phyloP scores from a whole-genome alignment of 2,329 filamentous ascomycete species.

The Clarireedia paspali region DNA sequence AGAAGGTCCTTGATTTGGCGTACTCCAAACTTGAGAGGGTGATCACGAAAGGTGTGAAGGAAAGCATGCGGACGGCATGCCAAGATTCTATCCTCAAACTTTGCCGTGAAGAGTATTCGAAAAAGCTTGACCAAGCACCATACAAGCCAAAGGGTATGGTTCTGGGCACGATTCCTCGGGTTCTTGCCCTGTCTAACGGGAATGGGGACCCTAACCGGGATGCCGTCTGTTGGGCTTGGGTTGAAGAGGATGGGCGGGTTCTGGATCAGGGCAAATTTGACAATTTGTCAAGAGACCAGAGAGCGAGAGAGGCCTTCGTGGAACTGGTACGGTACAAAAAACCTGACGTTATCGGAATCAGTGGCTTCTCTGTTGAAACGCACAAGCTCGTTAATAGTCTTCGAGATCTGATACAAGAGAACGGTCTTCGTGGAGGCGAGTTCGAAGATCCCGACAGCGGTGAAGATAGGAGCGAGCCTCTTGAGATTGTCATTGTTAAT shows the following conservation, averaged over 20 bases:
- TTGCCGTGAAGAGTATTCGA: conserved; percentile 82
- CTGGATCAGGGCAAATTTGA: conserved; percentile 82
- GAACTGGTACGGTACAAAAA: conserved; percentile 72
- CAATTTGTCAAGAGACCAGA: conserved; percentile 66
- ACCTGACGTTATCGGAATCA: conserved; percentile 85
- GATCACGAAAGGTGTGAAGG: conserved; percentile 88
- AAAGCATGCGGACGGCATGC: conserved; percentile 86
- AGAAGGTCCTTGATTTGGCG: conserved; percentile 75
- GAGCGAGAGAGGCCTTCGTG: conserved; percentile 61
- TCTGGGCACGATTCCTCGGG: conserved; percentile 78
- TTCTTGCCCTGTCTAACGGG: conserved; percentile 81
- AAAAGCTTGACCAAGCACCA: conserved; percentile 88
- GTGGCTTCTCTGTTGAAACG: conserved; percentile 82
- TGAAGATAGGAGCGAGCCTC: conserved; percentile 66
- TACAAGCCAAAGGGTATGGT: conserved; percentile 93
- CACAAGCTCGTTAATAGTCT: conserved; percentile 76
- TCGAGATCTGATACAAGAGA: conserved; percentile 68
- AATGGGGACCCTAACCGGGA: conserved; percentile 67
- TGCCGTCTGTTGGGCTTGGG: conserved; percentile 82
- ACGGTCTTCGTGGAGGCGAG: conserved; percentile 70
- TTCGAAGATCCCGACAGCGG: conserved; percentile 73
- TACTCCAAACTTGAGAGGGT: conserved; percentile 74
- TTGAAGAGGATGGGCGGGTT: conserved; percentile 86
- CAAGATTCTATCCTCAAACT: conserved; percentile 85
- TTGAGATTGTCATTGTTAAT: conserved; percentile 88